A percentile compares a stretch with the other conserved stretches of the same genome.
Evolutionary conservation across 2,329 filamentous ascomycete species (phyloP).

Genomic region (Colletotrichum salicis): DNA sequence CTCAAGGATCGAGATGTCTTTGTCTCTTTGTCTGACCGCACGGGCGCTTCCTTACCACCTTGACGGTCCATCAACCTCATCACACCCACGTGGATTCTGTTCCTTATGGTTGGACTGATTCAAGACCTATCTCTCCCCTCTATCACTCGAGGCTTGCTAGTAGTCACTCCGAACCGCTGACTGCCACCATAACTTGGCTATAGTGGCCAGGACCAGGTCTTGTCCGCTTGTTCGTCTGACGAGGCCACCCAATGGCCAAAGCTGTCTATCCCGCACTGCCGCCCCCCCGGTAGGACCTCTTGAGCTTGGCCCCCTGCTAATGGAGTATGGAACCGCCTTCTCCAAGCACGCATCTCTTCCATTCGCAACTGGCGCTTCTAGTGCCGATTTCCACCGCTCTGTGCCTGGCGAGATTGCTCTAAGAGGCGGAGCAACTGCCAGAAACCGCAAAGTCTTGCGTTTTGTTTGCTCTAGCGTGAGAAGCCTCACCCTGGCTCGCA

Average conservation of each 20-base stretch:
- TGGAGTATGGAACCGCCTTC: constrained; percentile 9
- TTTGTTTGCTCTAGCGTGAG: constrained; percentile 23
- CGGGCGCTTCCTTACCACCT: constrained; percentile 2
- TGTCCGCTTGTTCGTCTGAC: not conserved
- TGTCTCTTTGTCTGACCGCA: not conserved
- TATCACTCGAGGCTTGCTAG: not conserved
- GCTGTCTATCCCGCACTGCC: constrained; percentile 18
- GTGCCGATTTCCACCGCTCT: constrained; percentile 3
- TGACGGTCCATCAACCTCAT: not conserved
- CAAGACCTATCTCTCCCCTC: not conserved
- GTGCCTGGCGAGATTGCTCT: constrained; percentile 15
- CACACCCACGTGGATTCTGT: constrained; percentile 9
- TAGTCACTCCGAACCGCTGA: not conserved
- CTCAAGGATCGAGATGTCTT: not conserved
- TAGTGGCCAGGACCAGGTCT: constrained; percentile 9
- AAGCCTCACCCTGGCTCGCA: constrained; percentile 4
- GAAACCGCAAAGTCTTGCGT: constrained; percentile 10
- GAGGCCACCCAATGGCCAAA: constrained; percentile 17
- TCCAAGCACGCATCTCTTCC: not conserved
- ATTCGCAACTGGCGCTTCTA: constrained; percentile 1
- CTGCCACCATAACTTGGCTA: not conserved
- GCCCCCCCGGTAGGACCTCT: not conserved
- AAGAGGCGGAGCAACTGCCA: constrained; percentile 21
- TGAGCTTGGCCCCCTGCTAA: constrained; percentile 7
- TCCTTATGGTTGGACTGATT: not conserved